These are phyloP conservation scores for Ricinus communis DNA, from an alignment of 345 rosid species.

Conservation along the genomic window DNA sequence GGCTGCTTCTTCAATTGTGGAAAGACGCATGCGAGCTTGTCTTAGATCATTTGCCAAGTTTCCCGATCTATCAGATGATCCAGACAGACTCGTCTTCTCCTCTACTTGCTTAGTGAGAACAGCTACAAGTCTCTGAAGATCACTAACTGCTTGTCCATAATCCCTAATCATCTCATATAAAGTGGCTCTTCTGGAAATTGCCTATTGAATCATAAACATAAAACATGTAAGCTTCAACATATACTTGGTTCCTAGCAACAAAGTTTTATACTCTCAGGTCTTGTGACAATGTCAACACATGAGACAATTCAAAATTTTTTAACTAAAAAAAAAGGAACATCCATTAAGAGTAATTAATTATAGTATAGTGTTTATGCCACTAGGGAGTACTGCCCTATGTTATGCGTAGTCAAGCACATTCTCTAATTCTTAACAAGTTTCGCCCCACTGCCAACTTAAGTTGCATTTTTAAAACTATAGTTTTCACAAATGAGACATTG, in stretches of 20 bases:
- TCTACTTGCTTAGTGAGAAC: constrained; percentile 63
- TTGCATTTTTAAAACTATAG: no score
- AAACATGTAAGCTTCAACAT: constrained; percentile 11
- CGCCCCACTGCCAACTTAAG: not conserved
- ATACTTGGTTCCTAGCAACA: not conserved
- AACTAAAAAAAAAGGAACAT: no score
- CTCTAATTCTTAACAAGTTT: constrained; percentile 2
- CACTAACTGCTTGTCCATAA: constrained; percentile 78
- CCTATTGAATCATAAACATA: constrained; percentile 40
- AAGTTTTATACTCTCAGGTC: not conserved
- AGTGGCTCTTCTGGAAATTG: constrained; percentile 84
- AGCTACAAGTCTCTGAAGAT: constrained; percentile 63
- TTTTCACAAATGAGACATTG: not conserved
- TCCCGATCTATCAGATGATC: constrained; percentile 47
- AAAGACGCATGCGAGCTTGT: constrained; percentile 60
- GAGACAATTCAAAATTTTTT: not conserved
- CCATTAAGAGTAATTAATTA: not conserved
- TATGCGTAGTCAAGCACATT: not conserved
- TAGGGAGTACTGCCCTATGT: not conserved
- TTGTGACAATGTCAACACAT: not conserved
- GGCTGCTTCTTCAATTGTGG: constrained; percentile 69
- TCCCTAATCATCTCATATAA: constrained; percentile 87
- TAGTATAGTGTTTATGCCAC: not conserved
- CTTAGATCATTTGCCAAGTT: constrained; percentile 58
- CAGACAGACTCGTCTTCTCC: constrained; percentile 44